Evolutionary conservation across 345 rosid genomes (phyloP).

Genomic region (Linum lewisii): DNA sequence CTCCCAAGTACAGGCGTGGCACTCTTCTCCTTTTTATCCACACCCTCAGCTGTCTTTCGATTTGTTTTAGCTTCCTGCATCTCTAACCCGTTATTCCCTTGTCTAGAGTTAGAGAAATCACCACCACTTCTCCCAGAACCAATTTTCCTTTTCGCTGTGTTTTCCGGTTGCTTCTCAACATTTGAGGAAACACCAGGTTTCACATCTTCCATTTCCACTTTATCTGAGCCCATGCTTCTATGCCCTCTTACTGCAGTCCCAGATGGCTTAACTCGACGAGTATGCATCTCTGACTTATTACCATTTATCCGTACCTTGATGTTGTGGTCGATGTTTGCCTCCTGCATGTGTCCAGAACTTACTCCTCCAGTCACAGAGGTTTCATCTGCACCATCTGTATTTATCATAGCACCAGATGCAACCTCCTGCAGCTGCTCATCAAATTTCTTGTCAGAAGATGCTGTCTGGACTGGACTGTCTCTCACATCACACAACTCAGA

Average conservation of each 20-base stretch:
- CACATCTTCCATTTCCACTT: constrained; percentile 24
- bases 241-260: constrained; percentile 25
- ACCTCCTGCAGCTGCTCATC: constrained; percentile 30
- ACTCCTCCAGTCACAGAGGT: constrained; percentile 26
- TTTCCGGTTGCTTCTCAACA: constrained; percentile 33
- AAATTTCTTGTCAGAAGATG: constrained; percentile 29
- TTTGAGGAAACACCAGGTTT: constrained; percentile 12
- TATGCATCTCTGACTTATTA: constrained; percentile 28
- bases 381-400: constrained; percentile 25
- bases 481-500: constrained; percentile 27
- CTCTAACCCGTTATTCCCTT: constrained; percentile 29
- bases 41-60: constrained; percentile 21
- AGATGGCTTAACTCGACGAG: constrained; percentile 27
- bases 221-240: constrained; percentile 20
- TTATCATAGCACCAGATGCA: constrained; percentile 9
- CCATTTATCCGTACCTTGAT: constrained; percentile 30
- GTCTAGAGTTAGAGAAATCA: constrained; percentile 8
- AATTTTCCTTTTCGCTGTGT: constrained; percentile 21
- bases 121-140: constrained; percentile 19
- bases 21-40: constrained; percentile 29
- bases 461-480: constrained; percentile 24
- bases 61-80: constrained; percentile 24
- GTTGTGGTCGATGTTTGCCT: constrained; percentile 24
- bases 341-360: constrained; percentile 21
- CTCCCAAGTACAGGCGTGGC: constrained; percentile 33